Conservation (phyloP, 768 basidiomycete genomes). For the Rhizopogon roseolus region DNA sequence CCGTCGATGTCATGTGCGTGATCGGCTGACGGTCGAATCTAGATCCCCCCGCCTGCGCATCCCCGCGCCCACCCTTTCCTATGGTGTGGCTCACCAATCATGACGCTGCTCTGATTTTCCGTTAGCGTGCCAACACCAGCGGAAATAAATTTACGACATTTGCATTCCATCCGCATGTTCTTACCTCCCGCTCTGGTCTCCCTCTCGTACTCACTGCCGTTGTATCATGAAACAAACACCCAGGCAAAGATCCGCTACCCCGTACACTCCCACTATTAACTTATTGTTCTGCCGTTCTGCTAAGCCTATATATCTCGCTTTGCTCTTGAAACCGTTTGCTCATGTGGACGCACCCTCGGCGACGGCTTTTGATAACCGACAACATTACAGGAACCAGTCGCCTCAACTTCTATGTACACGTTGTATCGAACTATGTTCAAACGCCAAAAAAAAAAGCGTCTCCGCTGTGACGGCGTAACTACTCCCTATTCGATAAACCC, state of each 20-base stretch:
- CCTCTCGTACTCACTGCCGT: slow-evolving; percentile 2
- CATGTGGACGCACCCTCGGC: slow-evolving; percentile 10
- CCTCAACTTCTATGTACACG: too few species aligned
- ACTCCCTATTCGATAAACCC: too few species aligned
- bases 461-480: too few species aligned
- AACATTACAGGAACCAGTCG: too few species aligned
- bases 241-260: slow-evolving; percentile 40
- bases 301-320: not conserved
- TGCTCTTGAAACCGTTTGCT: not conserved
- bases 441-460: too few species aligned
- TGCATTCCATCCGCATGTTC: slow-evolving; percentile 39
- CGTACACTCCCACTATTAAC: slow-evolving; percentile 39
- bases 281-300: slow-evolving; percentile 46
- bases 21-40: slow-evolving; percentile 35
- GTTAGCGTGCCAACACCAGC: slow-evolving; percentile 47
- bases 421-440: too few species aligned
- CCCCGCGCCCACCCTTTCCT: not conserved
- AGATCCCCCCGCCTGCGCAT: not conserved
- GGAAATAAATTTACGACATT: slow-evolving; percentile 43
- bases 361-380: too few species aligned
- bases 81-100: not conserved
- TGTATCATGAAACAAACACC: slow-evolving; percentile 32
- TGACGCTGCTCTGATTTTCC: not conserved
- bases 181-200: not conserved
- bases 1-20: slow-evolving; percentile 53